A percentile compares a stretch with the other conserved stretches of the same genome.
Evolutionary conservation across 345 rosid species (phyloP).

Genomic region (Citrus hindsii): DNA sequence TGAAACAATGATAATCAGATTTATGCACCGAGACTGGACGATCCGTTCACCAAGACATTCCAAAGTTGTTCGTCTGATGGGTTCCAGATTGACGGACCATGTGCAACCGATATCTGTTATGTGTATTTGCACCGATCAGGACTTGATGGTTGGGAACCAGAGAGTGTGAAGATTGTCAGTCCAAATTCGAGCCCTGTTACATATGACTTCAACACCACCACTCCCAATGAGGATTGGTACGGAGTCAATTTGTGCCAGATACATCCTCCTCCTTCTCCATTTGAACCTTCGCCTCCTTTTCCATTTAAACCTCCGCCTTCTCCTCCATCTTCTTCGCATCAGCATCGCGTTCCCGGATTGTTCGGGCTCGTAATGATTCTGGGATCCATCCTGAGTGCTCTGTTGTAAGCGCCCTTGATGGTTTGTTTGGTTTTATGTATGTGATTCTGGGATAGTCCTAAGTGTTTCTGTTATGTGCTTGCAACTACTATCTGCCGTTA

Average conservation of each 20-base stretch:
- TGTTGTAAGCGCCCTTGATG: slow-evolving; percentile 13
- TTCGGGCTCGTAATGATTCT: slow-evolving; percentile 4
- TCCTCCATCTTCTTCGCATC: slow-evolving; percentile 40
- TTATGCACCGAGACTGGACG: slow-evolving; percentile 72
- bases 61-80: slow-evolving; percentile 77
- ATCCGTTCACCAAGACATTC: slow-evolving; percentile 53
- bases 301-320: neutral
- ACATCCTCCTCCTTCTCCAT: neutral
- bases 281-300: neutral
- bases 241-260: slow-evolving; percentile 59
- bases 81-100: slow-evolving; percentile 65
- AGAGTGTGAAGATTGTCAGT: slow-evolving; percentile 39
- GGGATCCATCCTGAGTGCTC: slow-evolving; percentile 24
- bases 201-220: slow-evolving; percentile 41
- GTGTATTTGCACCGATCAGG: slow-evolving; percentile 71
- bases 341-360: neutral
- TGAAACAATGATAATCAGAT: slow-evolving; percentile 34
- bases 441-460: neutral
- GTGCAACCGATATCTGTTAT: slow-evolving; percentile 65
- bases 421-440: neutral
- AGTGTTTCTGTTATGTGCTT: neutral
- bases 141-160: slow-evolving; percentile 81
- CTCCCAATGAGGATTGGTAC: slow-evolving; percentile 64
- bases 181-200: slow-evolving; percentile 38
- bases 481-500: neutral